These are phyloP conservation scores for Ogataea nakhonphanomensis DNA, from an alignment of 805 yeast species.

Conservation along the genomic window DNA sequence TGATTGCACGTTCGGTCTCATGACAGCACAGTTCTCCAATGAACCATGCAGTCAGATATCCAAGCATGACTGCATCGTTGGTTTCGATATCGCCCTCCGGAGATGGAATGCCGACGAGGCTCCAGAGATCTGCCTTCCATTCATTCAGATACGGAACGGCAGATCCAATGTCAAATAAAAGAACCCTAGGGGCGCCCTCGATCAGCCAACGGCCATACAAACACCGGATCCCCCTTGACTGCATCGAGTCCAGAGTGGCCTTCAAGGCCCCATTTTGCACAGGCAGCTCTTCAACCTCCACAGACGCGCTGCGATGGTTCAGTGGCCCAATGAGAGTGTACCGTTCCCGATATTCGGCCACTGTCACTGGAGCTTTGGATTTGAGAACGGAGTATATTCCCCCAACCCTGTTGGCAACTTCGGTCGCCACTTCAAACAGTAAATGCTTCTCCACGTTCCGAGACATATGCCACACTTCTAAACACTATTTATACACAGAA, in stretches of 20 bases:
- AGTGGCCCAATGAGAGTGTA: constrained; percentile 87
- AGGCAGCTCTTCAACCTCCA: constrained; percentile 76
- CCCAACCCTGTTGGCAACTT: constrained; percentile 96
- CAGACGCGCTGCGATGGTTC: constrained; percentile 67
- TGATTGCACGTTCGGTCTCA: constrained; percentile 83
- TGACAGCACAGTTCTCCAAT: constrained; percentile 87
- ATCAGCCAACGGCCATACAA: constrained; percentile 95
- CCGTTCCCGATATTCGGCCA: constrained; percentile 84
- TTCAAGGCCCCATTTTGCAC: constrained; percentile 45
- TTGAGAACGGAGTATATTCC: constrained; percentile 96
- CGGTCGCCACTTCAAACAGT: constrained; percentile 92
- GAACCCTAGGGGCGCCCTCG: constrained; percentile 95
- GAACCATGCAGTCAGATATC: constrained; percentile 95
- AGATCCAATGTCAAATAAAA: constrained; percentile 80
- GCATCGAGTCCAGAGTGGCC: constrained; percentile 73
- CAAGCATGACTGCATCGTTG: constrained; percentile 87
- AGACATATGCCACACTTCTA: constrained; percentile 42
- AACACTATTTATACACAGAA: constrained; percentile 1
- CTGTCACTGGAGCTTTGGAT: constrained; percentile 95
- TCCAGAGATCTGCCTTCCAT: constrained; percentile 95
- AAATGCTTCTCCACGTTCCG: constrained; percentile 87
- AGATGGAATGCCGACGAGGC: constrained; percentile 85
- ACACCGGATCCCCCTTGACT: constrained; percentile 73
- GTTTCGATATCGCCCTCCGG: constrained; percentile 87
- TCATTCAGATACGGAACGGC: constrained; percentile 71